These are phyloP conservation scores for Metarhizium robertsii DNA, from an alignment of 2,329 filamentous ascomycete species.

Conservation along the genomic window DNA sequence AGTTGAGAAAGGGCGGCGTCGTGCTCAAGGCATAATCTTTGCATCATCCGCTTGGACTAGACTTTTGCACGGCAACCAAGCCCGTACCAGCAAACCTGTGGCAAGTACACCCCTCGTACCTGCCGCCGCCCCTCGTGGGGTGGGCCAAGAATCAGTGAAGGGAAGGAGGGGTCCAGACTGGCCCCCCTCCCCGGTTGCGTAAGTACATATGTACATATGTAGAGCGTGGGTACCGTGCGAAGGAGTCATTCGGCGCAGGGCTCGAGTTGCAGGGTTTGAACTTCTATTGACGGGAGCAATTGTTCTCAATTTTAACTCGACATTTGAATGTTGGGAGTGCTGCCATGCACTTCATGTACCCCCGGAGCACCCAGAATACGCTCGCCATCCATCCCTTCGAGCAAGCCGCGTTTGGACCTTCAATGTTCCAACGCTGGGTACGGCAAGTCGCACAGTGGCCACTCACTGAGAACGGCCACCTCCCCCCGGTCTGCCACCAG, in stretches of 20 bases:
- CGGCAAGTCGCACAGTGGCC: background rate
- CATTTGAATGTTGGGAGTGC: background rate
- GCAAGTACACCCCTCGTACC: constrained; percentile 10
- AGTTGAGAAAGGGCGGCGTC: background rate
- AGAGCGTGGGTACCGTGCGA: background rate
- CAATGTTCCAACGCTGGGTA: too few species aligned
- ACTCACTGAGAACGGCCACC: background rate
- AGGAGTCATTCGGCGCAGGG: background rate
- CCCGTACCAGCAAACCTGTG: constrained; percentile 3
- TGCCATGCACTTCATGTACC: background rate
- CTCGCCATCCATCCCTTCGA: too few species aligned
- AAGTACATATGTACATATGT: background rate
- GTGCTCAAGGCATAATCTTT: constrained; percentile 1
- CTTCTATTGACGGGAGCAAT: background rate
- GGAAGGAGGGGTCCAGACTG: constrained; percentile 3
- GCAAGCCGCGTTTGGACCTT: too few species aligned
- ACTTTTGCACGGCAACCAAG: constrained; percentile 4
- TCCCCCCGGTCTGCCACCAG: background rate
- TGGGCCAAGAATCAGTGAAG: constrained; percentile 1
- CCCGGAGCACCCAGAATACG: background rate
- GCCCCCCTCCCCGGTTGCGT: background rate
- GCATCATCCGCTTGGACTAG: constrained; percentile 3
- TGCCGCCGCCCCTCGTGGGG: constrained; percentile 8
- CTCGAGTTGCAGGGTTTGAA: background rate
- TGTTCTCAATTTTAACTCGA: background rate